Base-by-base conservation (phyloP, 2,329 filamentous ascomycete genomes). In the Boeremia exigua region DNA sequence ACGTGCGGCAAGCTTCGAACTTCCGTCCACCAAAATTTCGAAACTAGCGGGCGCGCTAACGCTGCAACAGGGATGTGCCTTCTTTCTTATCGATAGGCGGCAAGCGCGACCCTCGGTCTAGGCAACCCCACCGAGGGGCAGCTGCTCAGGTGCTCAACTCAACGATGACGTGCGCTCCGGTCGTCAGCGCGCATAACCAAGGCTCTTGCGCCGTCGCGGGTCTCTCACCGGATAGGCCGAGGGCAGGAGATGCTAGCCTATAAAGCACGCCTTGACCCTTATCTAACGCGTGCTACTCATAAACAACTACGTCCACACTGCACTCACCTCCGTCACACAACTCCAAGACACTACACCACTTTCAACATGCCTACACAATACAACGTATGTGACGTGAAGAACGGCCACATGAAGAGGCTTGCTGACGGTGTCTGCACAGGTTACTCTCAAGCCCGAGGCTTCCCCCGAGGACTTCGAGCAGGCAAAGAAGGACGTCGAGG, bases 381-480 rank as follows among this genome's bases (percentile, higher is more conserved):
- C 70, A 76, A 75, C 68, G 74, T 69, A 64, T 49, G 71, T 47
- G 15, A 29, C n/a, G 27, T 2, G 5, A 19, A 23, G n/a, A 19
- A 7, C 15, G 34, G 30, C 50, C 6, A 8, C 2, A 7, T 32
- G 7, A 11, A 6, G 29, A 17, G 9, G 1, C 6, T 4, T 19
- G 8, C 2, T 14, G 17, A 46, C 11, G 7, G 9, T 45, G 48
- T 19, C 37, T 6, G 14, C 36, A 27, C 56, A 96, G 92, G 86
- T 96, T 63, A 92, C 91, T 53, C 85, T 91, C 77, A 94, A 95
- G 78, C 80, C 86, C 36, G 85, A 87, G 59, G 86, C 88, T 62
- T 83, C 85, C 54, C 71, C 80, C 43, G 85, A 87, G 29, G 81
- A 96, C 72, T 81, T 96, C 62, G 79, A 87, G 45, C 92, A 90